These are phyloP conservation scores for Arthrobotrys sinensis DNA, from an alignment of 2,329 filamentous ascomycete genomes.

Conservation along the genomic window DNA sequence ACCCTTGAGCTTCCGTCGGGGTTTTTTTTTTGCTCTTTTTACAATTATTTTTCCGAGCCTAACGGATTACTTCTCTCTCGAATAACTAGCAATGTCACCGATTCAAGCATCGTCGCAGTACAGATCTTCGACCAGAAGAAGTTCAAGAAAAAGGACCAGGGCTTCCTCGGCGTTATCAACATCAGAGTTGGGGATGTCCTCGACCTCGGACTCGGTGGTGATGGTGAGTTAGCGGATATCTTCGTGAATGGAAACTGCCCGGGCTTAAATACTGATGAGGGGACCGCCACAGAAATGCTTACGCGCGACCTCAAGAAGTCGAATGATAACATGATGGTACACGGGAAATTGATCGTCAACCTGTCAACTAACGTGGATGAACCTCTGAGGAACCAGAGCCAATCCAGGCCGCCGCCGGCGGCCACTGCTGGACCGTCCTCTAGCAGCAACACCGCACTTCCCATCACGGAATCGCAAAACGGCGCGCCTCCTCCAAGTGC, in stretches of 20 bases:
- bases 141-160: slow-evolving; percentile 99
- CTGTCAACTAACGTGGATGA: slow-evolving; percentile 88
- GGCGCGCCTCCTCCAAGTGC: slow-evolving; percentile 68
- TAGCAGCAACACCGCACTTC: slow-evolving; percentile 64
- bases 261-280: neutral
- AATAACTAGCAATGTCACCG: slow-evolving; percentile 82
- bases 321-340: slow-evolving; percentile 96
- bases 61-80: neutral
- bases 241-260: neutral
- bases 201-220: slow-evolving; percentile 87
- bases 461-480: slow-evolving; percentile 65
- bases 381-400: slow-evolving; percentile 73
- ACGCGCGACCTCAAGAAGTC: slow-evolving; percentile 97
- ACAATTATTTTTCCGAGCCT: slow-evolving; percentile 36
- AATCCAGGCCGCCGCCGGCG: slow-evolving; percentile 30
- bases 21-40: neutral
- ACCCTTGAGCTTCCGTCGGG: neutral
- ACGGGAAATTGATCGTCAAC: slow-evolving; percentile 97
- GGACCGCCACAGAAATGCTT: slow-evolving; percentile 81
- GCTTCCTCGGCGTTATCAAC: slow-evolving; percentile 97
- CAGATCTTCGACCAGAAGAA: slow-evolving; percentile 99
- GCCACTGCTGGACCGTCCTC: slow-evolving; percentile 62
- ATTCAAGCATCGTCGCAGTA: slow-evolving; percentile 96
- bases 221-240: slow-evolving; percentile 76
- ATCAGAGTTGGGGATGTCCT: slow-evolving; percentile 95